Evolutionary conservation across 2,329 filamentous ascomycete species (phyloP).

Genomic region (Fusarium incarnatum): DNA sequence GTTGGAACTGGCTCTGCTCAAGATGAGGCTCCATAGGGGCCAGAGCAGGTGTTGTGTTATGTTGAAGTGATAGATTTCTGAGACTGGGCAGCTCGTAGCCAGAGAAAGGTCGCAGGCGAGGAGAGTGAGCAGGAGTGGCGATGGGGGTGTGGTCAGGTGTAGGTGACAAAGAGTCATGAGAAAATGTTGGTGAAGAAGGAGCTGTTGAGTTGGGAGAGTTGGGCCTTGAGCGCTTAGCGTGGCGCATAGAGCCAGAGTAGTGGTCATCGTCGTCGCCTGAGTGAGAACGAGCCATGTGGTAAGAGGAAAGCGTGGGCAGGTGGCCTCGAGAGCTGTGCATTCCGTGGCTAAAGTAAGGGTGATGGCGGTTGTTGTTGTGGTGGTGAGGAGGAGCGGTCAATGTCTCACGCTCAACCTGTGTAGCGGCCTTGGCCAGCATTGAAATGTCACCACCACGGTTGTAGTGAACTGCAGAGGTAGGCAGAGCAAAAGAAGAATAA

Average conservation of each 20-base stretch:
- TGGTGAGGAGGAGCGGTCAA: constrained; percentile 56
- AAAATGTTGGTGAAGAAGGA: constrained; percentile 95
- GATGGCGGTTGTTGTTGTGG: constrained; percentile 60
- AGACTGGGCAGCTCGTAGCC: constrained; percentile 86
- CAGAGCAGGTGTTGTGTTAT: constrained; percentile 66
- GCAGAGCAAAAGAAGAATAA: constrained; percentile 76
- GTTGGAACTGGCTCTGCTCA: constrained; percentile 57
- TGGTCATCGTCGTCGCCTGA: constrained; percentile 86
- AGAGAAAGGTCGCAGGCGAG: constrained; percentile 84
- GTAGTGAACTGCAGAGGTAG: constrained; percentile 63
- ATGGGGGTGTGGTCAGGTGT: constrained; percentile 99
- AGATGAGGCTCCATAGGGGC: constrained; percentile 70
- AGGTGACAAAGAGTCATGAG: constrained; percentile 92
- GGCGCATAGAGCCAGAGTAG: constrained; percentile 74
- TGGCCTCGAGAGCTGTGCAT: constrained; percentile 67
- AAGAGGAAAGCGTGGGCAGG: constrained; percentile 82
- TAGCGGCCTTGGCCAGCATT: constrained; percentile 70
- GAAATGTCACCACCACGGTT: constrained; percentile 66
- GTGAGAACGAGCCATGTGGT: constrained; percentile 92
- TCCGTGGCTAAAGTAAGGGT: constrained; percentile 65
- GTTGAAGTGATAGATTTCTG: constrained; percentile 69
- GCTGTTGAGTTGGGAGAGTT: constrained; percentile 96
- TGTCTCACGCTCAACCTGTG: constrained; percentile 71
- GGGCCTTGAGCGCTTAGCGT: constrained; percentile 88
- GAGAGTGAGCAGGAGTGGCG: constrained; percentile 94